phyloP scores from a whole-genome alignment of 306 rosid species.

The Rubus idaeus region DNA sequence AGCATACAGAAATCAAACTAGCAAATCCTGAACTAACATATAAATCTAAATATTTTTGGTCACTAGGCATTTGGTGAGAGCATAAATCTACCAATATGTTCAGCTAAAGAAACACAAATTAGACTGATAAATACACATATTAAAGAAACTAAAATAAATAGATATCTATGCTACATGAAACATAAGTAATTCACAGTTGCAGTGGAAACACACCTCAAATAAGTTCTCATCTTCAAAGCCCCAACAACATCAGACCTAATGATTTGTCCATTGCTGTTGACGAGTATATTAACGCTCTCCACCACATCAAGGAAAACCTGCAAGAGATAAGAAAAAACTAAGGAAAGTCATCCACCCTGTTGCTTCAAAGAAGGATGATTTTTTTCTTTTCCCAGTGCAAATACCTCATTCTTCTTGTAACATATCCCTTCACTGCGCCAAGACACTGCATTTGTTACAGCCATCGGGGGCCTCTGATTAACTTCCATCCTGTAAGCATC shows the following conservation, averaged over 20 bases:
- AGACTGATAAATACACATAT: not conserved
- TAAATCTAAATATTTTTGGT: not conserved
- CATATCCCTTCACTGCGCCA: conserved; percentile 98
- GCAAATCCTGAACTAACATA: not conserved
- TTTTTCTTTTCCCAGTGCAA: conserved; percentile 10
- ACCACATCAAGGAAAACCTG: conserved; percentile 99
- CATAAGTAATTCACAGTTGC: not conserved
- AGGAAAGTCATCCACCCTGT: conserved; percentile 25
- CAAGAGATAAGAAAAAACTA: not conserved
- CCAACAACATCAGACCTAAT: conserved; percentile 98
- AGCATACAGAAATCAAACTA: not conserved
- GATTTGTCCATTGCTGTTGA: conserved; percentile 98
- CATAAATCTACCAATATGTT: not conserved
- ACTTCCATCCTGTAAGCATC: conserved; percentile 99
- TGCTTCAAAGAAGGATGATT: conserved; percentile 7
- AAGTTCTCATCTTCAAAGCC: conserved; percentile 97
- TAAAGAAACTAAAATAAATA: not conserved
- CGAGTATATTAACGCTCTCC: conserved; percentile 98
- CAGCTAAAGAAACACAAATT: not conserved
- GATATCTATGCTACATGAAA: not conserved
- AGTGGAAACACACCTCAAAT: conserved; percentile 65
- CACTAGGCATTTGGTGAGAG: not conserved
- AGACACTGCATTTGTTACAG: conserved; percentile 98
- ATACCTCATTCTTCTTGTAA: conserved; percentile 97
- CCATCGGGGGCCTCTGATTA: conserved; percentile 98